These are phyloP conservation scores for Schizonepeta tenuifolia DNA, from an alignment of 257 asterid genomes.

Conservation along the genomic window DNA sequence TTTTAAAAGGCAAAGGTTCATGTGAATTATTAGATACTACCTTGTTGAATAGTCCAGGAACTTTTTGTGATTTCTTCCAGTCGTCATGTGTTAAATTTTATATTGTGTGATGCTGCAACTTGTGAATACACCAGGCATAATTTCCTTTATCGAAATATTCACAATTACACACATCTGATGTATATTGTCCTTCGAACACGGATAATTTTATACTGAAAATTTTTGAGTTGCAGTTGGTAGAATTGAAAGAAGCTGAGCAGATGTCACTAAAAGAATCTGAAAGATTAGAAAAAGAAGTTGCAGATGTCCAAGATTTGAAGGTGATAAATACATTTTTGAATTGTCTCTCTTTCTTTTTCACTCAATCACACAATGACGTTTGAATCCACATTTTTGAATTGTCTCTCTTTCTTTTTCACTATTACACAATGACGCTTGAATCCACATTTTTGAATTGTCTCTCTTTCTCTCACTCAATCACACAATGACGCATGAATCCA, in stretches of 20 bases:
- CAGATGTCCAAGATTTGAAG: slow-evolving; percentile 85
- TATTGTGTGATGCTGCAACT: not conserved
- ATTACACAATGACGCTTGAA: too few relatives aligned
- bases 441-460: not conserved
- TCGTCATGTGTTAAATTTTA: slow-evolving; percentile 8
- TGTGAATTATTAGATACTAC: not conserved
- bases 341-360: not conserved
- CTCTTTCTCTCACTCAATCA: not conserved
- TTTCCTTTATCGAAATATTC: not conserved
- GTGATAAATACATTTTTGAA: slow-evolving; percentile 46
- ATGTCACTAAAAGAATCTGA: slow-evolving; percentile 75
- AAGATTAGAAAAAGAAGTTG: slow-evolving; percentile 84
- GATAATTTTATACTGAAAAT: slow-evolving; percentile 29
- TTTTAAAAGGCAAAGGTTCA: not conserved
- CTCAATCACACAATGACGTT: too few relatives aligned
- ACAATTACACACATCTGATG: not conserved
- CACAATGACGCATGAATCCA: not conserved
- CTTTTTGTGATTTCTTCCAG: not conserved
- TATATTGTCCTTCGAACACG: not conserved
- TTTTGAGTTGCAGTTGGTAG: slow-evolving; percentile 67
- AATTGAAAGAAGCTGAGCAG: slow-evolving; percentile 89
- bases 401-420: not conserved
- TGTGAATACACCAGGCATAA: not conserved
- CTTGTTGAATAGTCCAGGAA: not conserved
- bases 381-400: not conserved